Conservation (phyloP, 441 rosid genomes). For the Populus hybrid region DNA sequence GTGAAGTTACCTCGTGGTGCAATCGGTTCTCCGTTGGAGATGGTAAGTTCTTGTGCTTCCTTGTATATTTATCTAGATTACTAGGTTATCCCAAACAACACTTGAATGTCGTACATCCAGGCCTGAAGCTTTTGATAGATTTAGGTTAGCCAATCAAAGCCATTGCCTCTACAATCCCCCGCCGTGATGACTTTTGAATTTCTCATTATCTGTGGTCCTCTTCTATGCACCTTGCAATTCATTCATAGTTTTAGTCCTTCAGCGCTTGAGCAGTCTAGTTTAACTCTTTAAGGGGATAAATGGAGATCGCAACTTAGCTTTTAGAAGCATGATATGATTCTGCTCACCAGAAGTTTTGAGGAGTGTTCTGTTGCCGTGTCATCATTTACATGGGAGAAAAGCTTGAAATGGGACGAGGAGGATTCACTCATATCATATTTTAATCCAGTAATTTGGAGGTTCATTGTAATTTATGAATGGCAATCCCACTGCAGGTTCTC, state of each 20-base stretch:
- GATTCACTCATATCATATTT: too few relatives aligned
- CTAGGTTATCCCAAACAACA: background rate
- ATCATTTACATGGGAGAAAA: background rate
- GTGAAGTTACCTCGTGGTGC: slow-evolving; percentile 68
- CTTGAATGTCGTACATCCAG: background rate
- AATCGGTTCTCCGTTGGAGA: slow-evolving; percentile 77
- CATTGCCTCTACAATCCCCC: background rate
- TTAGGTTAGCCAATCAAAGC: background rate
- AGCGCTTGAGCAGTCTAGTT: too few relatives aligned
- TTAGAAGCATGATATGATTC: too few relatives aligned
- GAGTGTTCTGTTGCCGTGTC: background rate
- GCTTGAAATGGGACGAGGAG: background rate
- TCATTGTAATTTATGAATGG: background rate
- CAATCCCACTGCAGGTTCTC: slow-evolving; percentile 41
- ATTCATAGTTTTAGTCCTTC: too few relatives aligned
- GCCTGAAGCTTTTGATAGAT: background rate
- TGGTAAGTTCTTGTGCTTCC: slow-evolving; percentile 36
- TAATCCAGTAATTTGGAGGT: background rate
- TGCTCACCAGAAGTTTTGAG: background rate
- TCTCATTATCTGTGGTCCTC: background rate
- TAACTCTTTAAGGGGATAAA: too few relatives aligned
- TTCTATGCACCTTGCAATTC: too few relatives aligned
- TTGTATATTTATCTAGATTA: too few relatives aligned
- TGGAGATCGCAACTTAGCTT: too few relatives aligned
- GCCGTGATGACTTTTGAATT: background rate